Evolutionary conservation across 768 basidiomycete species (phyloP), one percentile per base, ranked within the genome.

Genomic region (Agaricus subrufescens): DNA sequence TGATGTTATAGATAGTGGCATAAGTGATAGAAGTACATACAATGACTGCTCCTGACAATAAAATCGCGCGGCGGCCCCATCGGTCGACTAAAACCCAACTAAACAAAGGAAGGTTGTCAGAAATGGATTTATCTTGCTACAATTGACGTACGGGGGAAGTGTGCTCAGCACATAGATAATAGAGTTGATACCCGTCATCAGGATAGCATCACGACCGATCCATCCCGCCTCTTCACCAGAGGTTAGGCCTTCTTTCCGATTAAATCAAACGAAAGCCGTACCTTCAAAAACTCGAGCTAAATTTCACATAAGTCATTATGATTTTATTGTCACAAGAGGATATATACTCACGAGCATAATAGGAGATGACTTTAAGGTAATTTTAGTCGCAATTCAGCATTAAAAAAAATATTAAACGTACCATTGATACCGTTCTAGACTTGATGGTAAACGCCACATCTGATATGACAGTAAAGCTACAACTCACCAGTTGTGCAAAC

Each of bases 131-230:
- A 40, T 50, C 23, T 10, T 46, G 8, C 43, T 19, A 46, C 15
- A n/a, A 50, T 40, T 29, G n/a, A 69, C 88, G 57, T 60, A 93
- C 88, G 94, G 87, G 4, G 91, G 91, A 40, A 95, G 70, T 3
- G 92, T 91, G 65, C 86, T 87, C 11, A 89, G 71, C 25, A 91
- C 65, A 61, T 93, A 93, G 58, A 93, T 86, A 52, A 90, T 75
- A 6, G 88, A 84, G 64, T 97, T 98, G 65, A 97, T 89, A 1
- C 94, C 95, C 11, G 94, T 92, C 95, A 98, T 98, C 26, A 98
- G 76, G 58, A 98, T 83, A 11, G 95, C 95, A 64, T 95, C 85
- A 40, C 95, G 81, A 12, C 95, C 95, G 52, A 94, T 79, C 94
- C 94, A 98, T 55, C 95, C 95, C 52, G 95, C 95, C 78, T 87